These are phyloP conservation scores for Pseudogymnoascus sp. DNA, from an alignment of 2,329 filamentous ascomycete genomes.

Conservation along the genomic window DNA sequence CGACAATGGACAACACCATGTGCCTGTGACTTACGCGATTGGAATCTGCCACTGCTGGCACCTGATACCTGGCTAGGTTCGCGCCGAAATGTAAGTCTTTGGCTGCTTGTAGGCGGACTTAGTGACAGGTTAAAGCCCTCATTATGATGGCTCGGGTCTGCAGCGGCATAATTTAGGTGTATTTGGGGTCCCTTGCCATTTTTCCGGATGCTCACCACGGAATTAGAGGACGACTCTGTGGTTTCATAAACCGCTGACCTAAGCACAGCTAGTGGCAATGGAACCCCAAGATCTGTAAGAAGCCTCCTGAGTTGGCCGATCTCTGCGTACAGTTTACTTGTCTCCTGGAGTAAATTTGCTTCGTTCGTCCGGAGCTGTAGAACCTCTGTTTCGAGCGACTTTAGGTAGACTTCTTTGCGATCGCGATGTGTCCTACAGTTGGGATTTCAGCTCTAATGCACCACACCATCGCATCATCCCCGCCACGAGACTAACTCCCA, in stretches of 20 bases:
- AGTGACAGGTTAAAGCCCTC: neutral
- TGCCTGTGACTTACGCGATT: neutral
- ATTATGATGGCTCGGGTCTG: conserved; percentile 13
- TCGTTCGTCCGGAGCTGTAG: conserved; percentile 18
- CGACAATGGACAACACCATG: neutral
- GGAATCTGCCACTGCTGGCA: neutral
- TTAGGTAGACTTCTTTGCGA: conserved; percentile 27
- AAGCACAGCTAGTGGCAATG: neutral
- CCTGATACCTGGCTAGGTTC: neutral
- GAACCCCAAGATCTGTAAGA: conserved; percentile 11
- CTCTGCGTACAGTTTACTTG: conserved; percentile 16
- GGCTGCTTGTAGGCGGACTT: neutral
- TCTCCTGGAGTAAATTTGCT: conserved; percentile 18
- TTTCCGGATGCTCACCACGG: neutral
- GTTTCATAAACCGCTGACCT: conserved; percentile 2
- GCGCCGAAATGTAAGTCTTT: neutral
- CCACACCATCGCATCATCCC: neutral
- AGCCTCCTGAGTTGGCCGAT: conserved; percentile 17
- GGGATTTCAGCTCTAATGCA: neutral
- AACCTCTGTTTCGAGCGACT: conserved; percentile 25
- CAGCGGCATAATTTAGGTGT: conserved; percentile 12
- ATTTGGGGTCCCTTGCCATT: neutral
- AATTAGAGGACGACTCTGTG: conserved; percentile 14
- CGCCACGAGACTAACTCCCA: neutral
- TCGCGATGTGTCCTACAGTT: conserved; percentile 25